phyloP scores from a whole-genome alignment of 176 grass and related monocot species.

The Coix lacrymajobi region DNA sequence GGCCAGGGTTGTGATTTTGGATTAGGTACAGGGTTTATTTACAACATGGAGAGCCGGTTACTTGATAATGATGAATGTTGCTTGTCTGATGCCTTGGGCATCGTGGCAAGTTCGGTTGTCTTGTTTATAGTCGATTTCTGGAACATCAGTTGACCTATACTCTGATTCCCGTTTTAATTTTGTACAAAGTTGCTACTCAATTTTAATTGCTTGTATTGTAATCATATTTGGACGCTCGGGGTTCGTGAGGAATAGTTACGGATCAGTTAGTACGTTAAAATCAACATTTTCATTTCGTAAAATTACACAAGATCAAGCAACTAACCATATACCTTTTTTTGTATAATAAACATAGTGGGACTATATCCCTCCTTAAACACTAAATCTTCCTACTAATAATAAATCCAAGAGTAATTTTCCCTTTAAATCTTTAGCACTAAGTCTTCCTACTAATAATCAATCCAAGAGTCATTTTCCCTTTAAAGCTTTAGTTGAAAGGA shows the following conservation, averaged over 20 bases:
- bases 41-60: conserved; percentile 1
- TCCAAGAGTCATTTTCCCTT: too few relatives aligned
- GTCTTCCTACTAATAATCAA: too few relatives aligned
- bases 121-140: conserved; percentile 34
- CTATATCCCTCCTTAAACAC: too few relatives aligned
- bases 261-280: too few relatives aligned
- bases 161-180: neutral
- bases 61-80: conserved; percentile 13
- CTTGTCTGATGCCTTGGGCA: neutral
- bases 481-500: too few relatives aligned
- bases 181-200: conserved; percentile 33
- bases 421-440: too few relatives aligned
- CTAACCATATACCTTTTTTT: neutral
- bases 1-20: conserved; percentile 21
- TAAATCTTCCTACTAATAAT: too few relatives aligned
- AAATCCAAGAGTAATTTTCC: too few relatives aligned
- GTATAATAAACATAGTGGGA: too few relatives aligned
- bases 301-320: neutral
- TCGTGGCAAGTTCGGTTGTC: neutral
- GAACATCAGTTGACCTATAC: neutral
- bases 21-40: conserved; percentile 28
- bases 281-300: neutral
- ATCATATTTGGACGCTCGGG: neutral
- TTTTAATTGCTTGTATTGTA: conserved; percentile 15
- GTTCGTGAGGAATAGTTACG: neutral